Evolutionary conservation across 2,329 filamentous ascomycete species (phyloP), one percentile per base, ranked within the genome.

Genomic region (Exophiala sp.): DNA sequence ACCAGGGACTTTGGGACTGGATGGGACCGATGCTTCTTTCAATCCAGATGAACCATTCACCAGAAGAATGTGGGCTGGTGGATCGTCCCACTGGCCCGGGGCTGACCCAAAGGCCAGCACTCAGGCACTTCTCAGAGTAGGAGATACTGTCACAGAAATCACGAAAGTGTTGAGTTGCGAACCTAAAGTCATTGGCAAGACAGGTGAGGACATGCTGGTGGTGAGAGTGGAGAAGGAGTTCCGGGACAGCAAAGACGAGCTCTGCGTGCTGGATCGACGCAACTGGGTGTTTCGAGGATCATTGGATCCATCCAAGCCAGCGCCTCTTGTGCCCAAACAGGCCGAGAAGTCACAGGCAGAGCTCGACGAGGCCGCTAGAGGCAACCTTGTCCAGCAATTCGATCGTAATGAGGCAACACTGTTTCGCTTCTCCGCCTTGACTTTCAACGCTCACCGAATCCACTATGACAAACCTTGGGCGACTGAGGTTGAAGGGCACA

Each of bases 41-140:
- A 86, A 85, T 60, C 78, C 83, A 0, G 75, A 80, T 0, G 57
- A 69, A 2, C 83, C 83, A 0, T 87, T 85, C 53, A 84, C 81
- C 1, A 69, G 83, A 29, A 74, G 84, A 10, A 86, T 87, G 84
- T 87, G 84, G 84, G 84, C 84, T 0, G 84, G 83, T 1, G 84
- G 84, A 0, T 72, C 74, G 52, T 80, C 86, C 68, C 65, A 66
- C 11, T 85, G 82, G 81, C 63, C 71, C 1, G 63, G 61, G 4
- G 60, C 61, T 10, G 55, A 58, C 44, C 58, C 58, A 2, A 40
- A 42, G 16, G 9, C 18, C 10, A 46, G 40, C n/a, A n/a, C 35
- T 32, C 66, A 69, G 10, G 74, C 76, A 60, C 58, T 66, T 14
- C 65, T 86, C 54, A 70, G 72, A 1, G 76, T 85, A 1, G 83